Evolutionary conservation across 192 early-diverging fungal genomes (phyloP), one percentile per base, ranked within the genome.

Genomic region (Linnemannia elongata): DNA sequence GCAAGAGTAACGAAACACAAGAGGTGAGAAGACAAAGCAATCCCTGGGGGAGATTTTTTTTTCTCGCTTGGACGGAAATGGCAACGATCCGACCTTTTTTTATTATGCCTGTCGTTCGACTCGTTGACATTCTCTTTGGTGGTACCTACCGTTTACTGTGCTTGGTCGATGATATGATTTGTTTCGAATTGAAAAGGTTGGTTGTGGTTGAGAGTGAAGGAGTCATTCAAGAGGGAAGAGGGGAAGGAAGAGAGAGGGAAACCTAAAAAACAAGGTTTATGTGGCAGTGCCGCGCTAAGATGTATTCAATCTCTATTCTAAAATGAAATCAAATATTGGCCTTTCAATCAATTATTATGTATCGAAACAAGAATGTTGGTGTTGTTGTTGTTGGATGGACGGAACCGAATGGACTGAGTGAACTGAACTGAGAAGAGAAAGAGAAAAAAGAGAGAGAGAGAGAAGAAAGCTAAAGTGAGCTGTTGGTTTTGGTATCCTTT

Each of bases 211-310:
- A 69, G 12, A 44, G 42, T n/a, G n/a, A n/a, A n/a, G 20, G 5
- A 47, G 69, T 78, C 27, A 49, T 69, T 70, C 27, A 39, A 78
- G 30, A 47, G 45, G 60, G 76, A 44, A 17, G 20, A 22, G 15
- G n/a, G 12, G 38, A 41, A n/a, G 13, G 10, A 33, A 42, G 10
- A 30, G 1, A n/a, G 15, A 27, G 60, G 20, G 17, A 78, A 78
- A 78, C 42, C 8, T 78, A 49, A 78, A 76, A 76, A 76, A 45
- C 69, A 78, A 78, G 68, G 30, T 47, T 42, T 69, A 33, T 72
- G 69, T 79, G 77, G 77, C 77, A 79, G 77, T 79, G 77, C 70
- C 60, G 3, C 9, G 30, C 60, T 33, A 33, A 79, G 54, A 52
- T 42, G 36, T 30, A 38, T 44, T 79, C 77, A 55, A 33, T 66